A percentile compares a stretch with the other conserved stretches of the same genome.
Conservation (phyloP, 164 flowering plant species). For the Liriodendron chinense region DNA sequence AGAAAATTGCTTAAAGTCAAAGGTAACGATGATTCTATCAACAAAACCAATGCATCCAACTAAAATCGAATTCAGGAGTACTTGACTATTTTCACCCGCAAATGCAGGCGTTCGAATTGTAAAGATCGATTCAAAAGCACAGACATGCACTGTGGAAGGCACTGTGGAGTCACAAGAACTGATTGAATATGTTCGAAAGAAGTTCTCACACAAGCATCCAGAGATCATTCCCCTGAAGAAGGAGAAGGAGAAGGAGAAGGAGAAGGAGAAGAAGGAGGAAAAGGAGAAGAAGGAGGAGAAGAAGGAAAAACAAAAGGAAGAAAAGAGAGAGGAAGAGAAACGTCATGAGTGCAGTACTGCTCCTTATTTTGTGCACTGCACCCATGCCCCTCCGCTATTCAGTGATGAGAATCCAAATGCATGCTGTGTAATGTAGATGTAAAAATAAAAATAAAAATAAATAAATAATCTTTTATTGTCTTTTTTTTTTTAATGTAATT, state of each 20-base stretch:
- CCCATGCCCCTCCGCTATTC: conserved; percentile 67
- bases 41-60: not conserved
- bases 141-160: conserved; percentile 58
- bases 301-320: conserved; percentile 11
- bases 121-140: conserved; percentile 53
- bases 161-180: conserved; percentile 48
- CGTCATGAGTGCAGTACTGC: conserved; percentile 20
- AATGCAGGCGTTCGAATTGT: conserved; percentile 53
- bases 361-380: conserved; percentile 63
- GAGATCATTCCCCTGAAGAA: conserved; percentile 39
- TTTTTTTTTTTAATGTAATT: too few relatives aligned
- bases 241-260: conserved; percentile 26
- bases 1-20: conserved; percentile 42
- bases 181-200: conserved; percentile 38
- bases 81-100: not conserved
- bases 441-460: not conserved
- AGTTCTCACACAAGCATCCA: conserved; percentile 51
- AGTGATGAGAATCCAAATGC: conserved; percentile 90
- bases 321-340: conserved; percentile 33
- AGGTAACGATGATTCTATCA: conserved; percentile 34
- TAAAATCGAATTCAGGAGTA: not conserved
- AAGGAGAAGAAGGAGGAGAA: conserved; percentile 4
- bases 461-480: too few relatives aligned
- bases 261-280: conserved; percentile 10
- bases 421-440: conserved; percentile 44